Base-by-base conservation (phyloP, 2,329 filamentous ascomycete genomes). In the Hypoxylon sp. region DNA sequence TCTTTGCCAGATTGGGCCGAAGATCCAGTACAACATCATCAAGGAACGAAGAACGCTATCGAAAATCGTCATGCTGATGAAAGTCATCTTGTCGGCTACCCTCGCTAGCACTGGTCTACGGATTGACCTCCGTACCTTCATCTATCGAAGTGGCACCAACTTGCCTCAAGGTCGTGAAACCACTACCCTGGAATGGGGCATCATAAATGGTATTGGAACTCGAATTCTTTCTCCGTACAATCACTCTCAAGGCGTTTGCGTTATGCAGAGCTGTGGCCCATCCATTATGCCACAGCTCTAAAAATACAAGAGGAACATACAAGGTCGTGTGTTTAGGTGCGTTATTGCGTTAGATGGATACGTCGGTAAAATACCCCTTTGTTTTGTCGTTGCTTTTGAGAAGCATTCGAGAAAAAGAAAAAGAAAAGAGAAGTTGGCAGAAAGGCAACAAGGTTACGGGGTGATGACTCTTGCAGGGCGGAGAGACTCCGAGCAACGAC, bases 311-410 rank as follows among this genome's bases (percentile, higher is more conserved):
- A 17, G 25, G 35, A 22, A 40, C 22, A 40, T 20, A 30, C 20
- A 7, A 35, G 54, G 31, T 25, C 8, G 30, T 40, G 31, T 13
- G 13, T 37, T 48, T 68, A 51, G 37, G 30, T n/a, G 25, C 14
- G 49, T 68, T 20, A 17, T 49, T 57, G 40, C 17, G 40, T 51
- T 60, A 20, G 17, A 51, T 25, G 31, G 56, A 61, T 53, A 48
- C 46, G 58, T 70, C 33, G 20, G 50, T 42, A 46, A 11, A 66
- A 66, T 64, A 61, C 60, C 68, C 54, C 64, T 44, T 46, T 60
- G 17, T 48, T 20, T 59, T 53, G 13, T 30, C 33, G 20, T 40
- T 57, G n/a, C 22, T 46, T 31, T 46, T 35, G n/a, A 44, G 57
- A 17, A 27, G 50, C 20, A 37, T 37, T 51, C 44, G 14, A 20